phyloP scores from a whole-genome alignment of 2,329 filamentous ascomycete species.

The Ceratocystis alfenasii region DNA sequence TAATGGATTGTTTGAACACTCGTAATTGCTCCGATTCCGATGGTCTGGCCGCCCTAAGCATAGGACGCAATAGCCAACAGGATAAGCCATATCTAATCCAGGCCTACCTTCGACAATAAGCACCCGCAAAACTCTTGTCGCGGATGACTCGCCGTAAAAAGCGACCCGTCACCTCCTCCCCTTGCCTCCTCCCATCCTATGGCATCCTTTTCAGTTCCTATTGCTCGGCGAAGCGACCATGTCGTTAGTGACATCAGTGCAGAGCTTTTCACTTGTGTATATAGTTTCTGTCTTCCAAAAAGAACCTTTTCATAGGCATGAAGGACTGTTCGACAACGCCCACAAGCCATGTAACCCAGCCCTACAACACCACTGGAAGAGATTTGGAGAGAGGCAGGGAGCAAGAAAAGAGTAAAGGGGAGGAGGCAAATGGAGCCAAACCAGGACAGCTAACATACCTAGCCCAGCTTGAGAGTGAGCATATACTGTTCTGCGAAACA shows the following conservation, averaged over 20 bases:
- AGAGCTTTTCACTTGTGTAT: neutral
- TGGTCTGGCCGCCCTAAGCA: neutral
- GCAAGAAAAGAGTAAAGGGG: neutral
- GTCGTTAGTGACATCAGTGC: neutral
- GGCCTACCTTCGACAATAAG: neutral
- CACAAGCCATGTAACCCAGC: neutral
- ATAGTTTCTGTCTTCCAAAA: neutral
- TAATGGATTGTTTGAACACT: neutral
- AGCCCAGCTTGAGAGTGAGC: too few relatives aligned
- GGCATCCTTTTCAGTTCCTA: neutral
- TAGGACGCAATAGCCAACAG: neutral
- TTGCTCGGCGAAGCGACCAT: neutral
- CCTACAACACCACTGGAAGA: neutral
- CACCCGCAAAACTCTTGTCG: neutral
- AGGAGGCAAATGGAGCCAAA: neutral
- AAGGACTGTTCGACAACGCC: neutral
- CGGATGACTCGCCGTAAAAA: neutral
- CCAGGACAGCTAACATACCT: neutral
- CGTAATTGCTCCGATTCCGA: neutral
- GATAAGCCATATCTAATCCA: too few relatives aligned
- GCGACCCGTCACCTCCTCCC: neutral
- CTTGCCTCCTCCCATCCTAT: neutral
- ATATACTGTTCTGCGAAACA: too few relatives aligned
- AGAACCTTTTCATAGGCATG: neutral
- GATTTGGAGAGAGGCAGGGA: neutral